Base-by-base conservation (phyloP, 495 filamentous ascomycete species). In the Platismatia glauca region DNA sequence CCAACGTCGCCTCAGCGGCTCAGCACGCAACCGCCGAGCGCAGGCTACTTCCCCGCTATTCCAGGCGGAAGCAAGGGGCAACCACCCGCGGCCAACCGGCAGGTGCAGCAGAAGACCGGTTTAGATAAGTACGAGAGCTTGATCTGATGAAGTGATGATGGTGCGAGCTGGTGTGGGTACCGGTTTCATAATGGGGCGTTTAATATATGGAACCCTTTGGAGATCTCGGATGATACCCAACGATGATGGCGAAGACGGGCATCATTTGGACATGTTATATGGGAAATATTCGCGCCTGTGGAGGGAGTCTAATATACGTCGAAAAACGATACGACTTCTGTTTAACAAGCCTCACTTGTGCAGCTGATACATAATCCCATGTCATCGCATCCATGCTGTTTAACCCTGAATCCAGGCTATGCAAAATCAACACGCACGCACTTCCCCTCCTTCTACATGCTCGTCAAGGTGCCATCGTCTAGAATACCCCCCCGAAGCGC, bases 91-190 rank as follows among this genome's bases (percentile, higher is more conserved):
- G 39, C 56, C 1, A 59, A 66, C 59, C 60, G 48, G 55, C 69
- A 74, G 37, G 74, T 73, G 58, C 73, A 75, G 50, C 76, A 82
- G 64, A 84, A 80, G 68, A 75, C 72, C 33, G 89, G 88, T 11
- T 74, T 95, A 70, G 89, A 90, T 72, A 87, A 86, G 68, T 95
- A 89, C 68, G 86, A 90, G 68, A 94, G 90, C 72, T 75, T 95
- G 67, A 70, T 95, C 62, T 95, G 71, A 73, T 33, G 4, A 13
- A n/a, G 43, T 9, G 4, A 60, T 12, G 63, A n/a, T 9, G 13
- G 24, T 29, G 41, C 37, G 35, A 43, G 46, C 22, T 33, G 35
- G 34, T 4, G 27, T 29, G 13, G 22, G 27, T 52, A 52, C 27
- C 7, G 24, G 27, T 16, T 7, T 1, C 29, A 18, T 0, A 31